phyloP scores from a whole-genome alignment of 83 land plant genomes.

The Larix sibirica region DNA sequence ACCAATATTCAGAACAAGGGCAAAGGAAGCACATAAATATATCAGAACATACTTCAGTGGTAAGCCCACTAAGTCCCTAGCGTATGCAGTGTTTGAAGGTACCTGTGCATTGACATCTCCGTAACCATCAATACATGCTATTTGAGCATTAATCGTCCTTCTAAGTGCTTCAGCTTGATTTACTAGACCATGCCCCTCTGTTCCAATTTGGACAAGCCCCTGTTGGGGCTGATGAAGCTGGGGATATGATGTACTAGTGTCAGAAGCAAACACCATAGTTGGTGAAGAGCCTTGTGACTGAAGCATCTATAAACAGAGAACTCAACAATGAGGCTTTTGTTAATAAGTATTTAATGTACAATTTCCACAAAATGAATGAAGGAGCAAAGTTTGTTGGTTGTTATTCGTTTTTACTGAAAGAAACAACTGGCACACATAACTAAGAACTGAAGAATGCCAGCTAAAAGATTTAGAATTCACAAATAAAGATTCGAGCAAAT shows the following conservation, averaged over 20 bases:
- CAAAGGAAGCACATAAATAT: neutral
- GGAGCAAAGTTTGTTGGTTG: neutral
- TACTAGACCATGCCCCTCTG: constrained; percentile 6
- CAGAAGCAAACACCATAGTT: constrained; percentile 8
- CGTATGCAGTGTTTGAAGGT: neutral
- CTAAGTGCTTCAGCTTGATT: constrained; percentile 24
- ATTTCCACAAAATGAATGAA: constrained; percentile 7
- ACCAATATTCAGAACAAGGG: neutral
- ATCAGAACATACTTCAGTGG: neutral
- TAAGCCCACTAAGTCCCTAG: neutral
- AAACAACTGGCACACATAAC: neutral
- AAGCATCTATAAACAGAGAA: constrained; percentile 2
- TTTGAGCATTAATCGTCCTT: constrained; percentile 15
- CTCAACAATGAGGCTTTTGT: constrained; percentile 5
- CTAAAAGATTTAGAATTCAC: neutral
- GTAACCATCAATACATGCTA: constrained; percentile 22
- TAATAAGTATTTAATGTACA: neutral
- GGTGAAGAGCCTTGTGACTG: constrained; percentile 12
- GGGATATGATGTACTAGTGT: neutral
- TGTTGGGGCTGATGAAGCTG: constrained; percentile 18
- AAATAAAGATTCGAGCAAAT: neutral
- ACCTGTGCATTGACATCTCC: constrained; percentile 30
- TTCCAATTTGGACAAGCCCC: constrained; percentile 5
- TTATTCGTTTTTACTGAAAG: neutral
- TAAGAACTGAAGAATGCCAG: neutral